Percentiles rank a stretch among this genome's conserved stretches.
Conservation (phyloP, 2,329 filamentous ascomycete species). For the Bipolaris victoriae region DNA sequence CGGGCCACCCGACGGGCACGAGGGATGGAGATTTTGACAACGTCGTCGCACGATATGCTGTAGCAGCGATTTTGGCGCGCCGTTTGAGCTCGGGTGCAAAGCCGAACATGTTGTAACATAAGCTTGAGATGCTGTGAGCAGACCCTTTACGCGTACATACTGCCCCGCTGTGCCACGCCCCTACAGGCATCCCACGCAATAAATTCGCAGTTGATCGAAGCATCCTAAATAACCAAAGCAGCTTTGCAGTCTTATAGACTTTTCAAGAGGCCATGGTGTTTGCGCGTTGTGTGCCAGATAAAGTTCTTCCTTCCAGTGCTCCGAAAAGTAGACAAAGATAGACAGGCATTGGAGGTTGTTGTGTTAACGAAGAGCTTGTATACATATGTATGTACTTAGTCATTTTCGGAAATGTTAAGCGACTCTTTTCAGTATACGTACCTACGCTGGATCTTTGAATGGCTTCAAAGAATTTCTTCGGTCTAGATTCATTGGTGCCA, state of each 20-base stretch:
- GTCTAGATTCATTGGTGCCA: background rate
- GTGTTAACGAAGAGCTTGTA: background rate
- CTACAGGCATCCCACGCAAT: background rate
- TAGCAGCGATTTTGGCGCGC: background rate
- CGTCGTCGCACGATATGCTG: constrained; percentile 25
- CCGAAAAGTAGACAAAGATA: background rate
- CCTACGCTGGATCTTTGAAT: background rate
- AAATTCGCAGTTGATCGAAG: background rate
- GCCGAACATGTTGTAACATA: constrained; percentile 10
- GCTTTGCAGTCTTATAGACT: background rate
- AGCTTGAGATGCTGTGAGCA: constrained; percentile 2
- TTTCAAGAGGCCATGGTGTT: background rate
- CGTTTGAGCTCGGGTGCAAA: constrained; percentile 3
- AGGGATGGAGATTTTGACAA: constrained; percentile 35
- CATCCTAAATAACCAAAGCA: background rate
- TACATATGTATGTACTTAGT: background rate
- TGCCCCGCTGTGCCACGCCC: constrained; percentile 11
- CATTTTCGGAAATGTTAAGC: background rate
- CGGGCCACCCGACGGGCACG: constrained; percentile 17
- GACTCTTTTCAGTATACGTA: no score
- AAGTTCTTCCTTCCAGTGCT: no score
- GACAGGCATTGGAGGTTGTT: background rate
- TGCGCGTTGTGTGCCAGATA: background rate
- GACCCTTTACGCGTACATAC: background rate
- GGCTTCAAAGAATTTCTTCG: background rate